Evolutionary conservation across 2,329 filamentous ascomycete species (phyloP), one percentile per base, ranked within the genome.

Genomic region (Penicillium sp.): DNA sequence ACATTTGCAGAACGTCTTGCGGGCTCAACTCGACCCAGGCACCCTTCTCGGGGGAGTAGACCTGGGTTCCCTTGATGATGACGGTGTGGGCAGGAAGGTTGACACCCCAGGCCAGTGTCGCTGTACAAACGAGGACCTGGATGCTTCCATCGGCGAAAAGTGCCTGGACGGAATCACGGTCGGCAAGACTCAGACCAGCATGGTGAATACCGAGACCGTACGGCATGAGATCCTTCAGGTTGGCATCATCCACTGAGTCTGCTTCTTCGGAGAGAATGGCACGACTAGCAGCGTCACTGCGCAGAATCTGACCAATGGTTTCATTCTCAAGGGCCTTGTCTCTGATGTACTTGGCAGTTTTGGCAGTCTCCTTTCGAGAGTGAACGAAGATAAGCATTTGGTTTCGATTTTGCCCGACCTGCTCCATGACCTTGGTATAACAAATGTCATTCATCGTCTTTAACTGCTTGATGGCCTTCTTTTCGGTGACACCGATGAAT

Each of bases 401-500:
- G 68, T 99, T 96, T 62, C 90, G 87, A 69, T 95, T 89, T 58
- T 89, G 87, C 7, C 94, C 94, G 31, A 97, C 93, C 71, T 97
- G 93, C 75, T 99, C 94, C 53, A 99, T 84, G 29, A 97, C 92
- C 75, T 99, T 99, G 63, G 88, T 95, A 75, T 99, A 99, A 57
- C 92, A 97, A 53, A 99, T 92, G 67, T 99, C 94, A 70, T 99
- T 99, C 94, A 99, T 99, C 0, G 90, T 95, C 82, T 97, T 97
- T 53, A 99, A 81, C 74, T 99, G 94, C 77, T 97, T 99, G 78
- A 99, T 99, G 6, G 94, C 90, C 74, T 97, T 97, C 78, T 94
- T 95, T 66, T 99, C 94, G 0, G 93, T 97, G 43, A 99, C 90
- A 52, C 94, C 94, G 65, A 99, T 91, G 70, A 97, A 99, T 74